phyloP scores from a whole-genome alignment of 306 rosid species.

The Glycine latifolia region DNA sequence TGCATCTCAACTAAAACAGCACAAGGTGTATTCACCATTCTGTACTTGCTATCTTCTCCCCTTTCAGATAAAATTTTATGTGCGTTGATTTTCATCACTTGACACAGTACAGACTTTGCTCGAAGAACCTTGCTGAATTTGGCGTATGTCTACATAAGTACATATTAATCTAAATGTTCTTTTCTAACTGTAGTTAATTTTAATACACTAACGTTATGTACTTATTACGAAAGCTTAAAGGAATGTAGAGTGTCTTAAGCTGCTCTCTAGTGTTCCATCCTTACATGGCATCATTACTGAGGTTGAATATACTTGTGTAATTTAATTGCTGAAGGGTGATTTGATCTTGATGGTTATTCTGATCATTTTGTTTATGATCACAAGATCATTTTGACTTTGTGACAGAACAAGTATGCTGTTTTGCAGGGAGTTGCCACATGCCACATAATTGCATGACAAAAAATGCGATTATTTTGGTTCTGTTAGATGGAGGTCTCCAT shows the following conservation, averaged over 20 bases:
- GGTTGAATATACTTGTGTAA: slow-evolving; percentile 27
- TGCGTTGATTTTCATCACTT: slow-evolving; percentile 13
- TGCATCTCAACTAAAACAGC: slow-evolving; percentile 18
- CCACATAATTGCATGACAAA: background rate
- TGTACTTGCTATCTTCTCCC: slow-evolving; percentile 8
- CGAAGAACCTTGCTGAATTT: slow-evolving; percentile 25
- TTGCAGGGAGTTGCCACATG: slow-evolving; percentile 24
- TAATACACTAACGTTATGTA: background rate
- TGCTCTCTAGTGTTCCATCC: slow-evolving; percentile 20
- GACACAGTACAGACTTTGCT: background rate
- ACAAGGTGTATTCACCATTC: slow-evolving; percentile 33
- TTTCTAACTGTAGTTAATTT: slow-evolving; percentile 30
- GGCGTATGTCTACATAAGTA: slow-evolving; percentile 13
- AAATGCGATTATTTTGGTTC: slow-evolving; percentile 35
- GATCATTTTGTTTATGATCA: slow-evolving; percentile 32
- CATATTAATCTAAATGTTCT: slow-evolving; percentile 23
- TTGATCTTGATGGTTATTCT: background rate
- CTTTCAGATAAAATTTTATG: background rate
- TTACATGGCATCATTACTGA: slow-evolving; percentile 23
- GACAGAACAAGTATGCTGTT: slow-evolving; percentile 9
- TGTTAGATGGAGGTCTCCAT: slow-evolving; percentile 22
- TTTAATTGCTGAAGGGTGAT: slow-evolving; percentile 24
- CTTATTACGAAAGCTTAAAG: background rate
- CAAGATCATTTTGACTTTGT: slow-evolving; percentile 30
- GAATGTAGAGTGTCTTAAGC: slow-evolving; percentile 23